These are phyloP conservation scores for Kwoniella shivajii DNA, from an alignment of 1,284 basidiomycete species.

Conservation along the genomic window DNA sequence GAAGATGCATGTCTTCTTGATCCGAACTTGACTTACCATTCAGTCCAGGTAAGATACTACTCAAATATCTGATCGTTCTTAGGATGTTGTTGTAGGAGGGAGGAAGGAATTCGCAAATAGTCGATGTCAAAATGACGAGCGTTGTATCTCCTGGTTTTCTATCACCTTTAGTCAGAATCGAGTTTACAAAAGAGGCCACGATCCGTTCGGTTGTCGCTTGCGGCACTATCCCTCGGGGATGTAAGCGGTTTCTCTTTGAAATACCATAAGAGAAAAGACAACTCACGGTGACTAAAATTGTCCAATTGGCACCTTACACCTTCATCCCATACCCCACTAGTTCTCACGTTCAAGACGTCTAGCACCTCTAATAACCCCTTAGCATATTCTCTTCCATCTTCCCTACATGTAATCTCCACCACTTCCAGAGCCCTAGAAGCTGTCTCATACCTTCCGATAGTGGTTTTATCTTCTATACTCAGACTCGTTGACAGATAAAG, in stretches of 20 bases:
- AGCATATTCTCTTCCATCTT: conserved; percentile 10
- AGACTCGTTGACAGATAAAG: not conserved
- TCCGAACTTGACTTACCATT: not conserved
- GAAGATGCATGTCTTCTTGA: no score
- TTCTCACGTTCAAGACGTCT: conserved; percentile 4
- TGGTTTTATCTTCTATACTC: conserved; percentile 15
- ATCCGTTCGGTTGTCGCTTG: not conserved
- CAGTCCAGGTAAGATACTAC: not conserved
- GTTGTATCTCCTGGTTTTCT: not conserved
- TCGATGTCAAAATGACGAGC: conserved; percentile 19
- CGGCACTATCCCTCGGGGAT: no score
- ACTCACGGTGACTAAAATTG: conserved; percentile 17
- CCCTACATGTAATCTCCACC: conserved; percentile 14
- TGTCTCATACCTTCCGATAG: conserved; percentile 23
- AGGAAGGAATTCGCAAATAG: conserved; percentile 18
- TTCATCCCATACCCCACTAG: conserved; percentile 21
- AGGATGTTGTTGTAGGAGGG: not conserved
- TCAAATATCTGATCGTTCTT: not conserved
- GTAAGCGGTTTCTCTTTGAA: no score
- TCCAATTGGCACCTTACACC: conserved; percentile 23
- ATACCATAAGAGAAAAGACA: not conserved
- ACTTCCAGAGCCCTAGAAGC: conserved; percentile 38
- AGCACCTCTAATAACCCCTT: conserved; percentile 13
- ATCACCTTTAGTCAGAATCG: not conserved
- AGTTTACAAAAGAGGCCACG: not conserved